Conservation (phyloP, 1,284 basidiomycete species). For the Acaromyces ingoldii region DNA sequence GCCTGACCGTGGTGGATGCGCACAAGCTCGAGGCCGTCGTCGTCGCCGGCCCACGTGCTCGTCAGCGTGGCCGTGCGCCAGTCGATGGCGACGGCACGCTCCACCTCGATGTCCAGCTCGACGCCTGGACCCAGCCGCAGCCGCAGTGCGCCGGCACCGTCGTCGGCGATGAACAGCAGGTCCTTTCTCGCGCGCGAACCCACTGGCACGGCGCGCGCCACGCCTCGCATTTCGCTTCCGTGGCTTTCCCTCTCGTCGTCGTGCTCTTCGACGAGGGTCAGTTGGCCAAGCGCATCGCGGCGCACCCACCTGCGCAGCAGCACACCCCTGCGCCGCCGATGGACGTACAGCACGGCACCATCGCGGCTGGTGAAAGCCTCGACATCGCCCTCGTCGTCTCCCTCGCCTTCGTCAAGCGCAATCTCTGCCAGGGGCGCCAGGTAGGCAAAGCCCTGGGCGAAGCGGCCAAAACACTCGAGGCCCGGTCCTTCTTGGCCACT, state of each 20-base stretch:
- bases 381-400: too few species aligned
- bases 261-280: too few species aligned
- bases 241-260: neutral
- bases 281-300: neutral
- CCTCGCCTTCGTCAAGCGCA: too few species aligned
- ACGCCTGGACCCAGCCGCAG: conserved; percentile 10
- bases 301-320: neutral
- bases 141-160: conserved; percentile 8
- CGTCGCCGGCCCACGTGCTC: too few species aligned
- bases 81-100: neutral
- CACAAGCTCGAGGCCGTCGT: neutral
- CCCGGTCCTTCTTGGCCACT: neutral
- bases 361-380: too few species aligned
- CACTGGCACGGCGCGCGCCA: neutral
- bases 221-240: neutral
- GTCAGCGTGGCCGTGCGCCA: too few species aligned
- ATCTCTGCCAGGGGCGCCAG: neutral
- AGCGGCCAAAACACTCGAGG: neutral
- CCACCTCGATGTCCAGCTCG: conserved; percentile 11
- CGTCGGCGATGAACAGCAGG: conserved; percentile 9
- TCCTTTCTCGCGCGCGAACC: conserved; percentile 11
- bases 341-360: neutral
- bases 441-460: conserved; percentile 1
- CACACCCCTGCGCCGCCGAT: neutral
- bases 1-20: neutral